These are phyloP conservation scores for Pseudovirgaria hyperparasitica DNA, from an alignment of 2,329 filamentous ascomycete genomes.

Conservation along the genomic window DNA sequence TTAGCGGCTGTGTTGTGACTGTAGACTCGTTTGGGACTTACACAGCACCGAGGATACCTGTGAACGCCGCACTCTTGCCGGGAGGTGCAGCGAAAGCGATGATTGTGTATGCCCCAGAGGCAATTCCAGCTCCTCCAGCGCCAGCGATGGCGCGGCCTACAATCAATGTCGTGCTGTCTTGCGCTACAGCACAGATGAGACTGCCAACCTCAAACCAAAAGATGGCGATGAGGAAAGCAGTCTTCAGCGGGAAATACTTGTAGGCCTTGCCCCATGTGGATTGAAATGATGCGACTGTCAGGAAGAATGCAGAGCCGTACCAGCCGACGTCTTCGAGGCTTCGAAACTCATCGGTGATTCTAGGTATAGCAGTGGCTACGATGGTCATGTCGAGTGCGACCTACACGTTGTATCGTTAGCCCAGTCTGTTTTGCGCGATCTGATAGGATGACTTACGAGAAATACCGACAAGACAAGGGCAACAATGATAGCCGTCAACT, in stretches of 20 bases:
- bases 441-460: too few species aligned
- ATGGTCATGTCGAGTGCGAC: slow-evolving; percentile 18
- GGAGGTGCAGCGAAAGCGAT: slow-evolving; percentile 25
- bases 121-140: slow-evolving; percentile 16
- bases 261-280: slow-evolving; percentile 34
- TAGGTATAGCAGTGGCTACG: slow-evolving; percentile 23
- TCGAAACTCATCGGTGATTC: slow-evolving; percentile 24
- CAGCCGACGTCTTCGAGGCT: slow-evolving; percentile 21
- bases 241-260: slow-evolving; percentile 26
- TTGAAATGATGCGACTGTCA: slow-evolving; percentile 33
- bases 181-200: slow-evolving; percentile 30
- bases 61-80: slow-evolving; percentile 23
- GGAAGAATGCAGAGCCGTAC: slow-evolving; percentile 29
- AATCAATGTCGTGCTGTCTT: slow-evolving; percentile 17
- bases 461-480: neutral
- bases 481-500: slow-evolving; percentile 1
- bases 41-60: slow-evolving; percentile 15
- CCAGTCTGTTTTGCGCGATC: too few species aligned
- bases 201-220: slow-evolving; percentile 41
- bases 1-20: too few species aligned
- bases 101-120: slow-evolving; percentile 14
- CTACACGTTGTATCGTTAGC: too few species aligned
- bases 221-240: slow-evolving; percentile 17
- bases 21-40: too few species aligned
- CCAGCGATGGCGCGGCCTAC: slow-evolving; percentile 21